Percentiles rank a stretch among this genome's conserved stretches.
Conservation (phyloP, 768 basidiomycete genomes). For the Leccinellum rugosiceps region DNA sequence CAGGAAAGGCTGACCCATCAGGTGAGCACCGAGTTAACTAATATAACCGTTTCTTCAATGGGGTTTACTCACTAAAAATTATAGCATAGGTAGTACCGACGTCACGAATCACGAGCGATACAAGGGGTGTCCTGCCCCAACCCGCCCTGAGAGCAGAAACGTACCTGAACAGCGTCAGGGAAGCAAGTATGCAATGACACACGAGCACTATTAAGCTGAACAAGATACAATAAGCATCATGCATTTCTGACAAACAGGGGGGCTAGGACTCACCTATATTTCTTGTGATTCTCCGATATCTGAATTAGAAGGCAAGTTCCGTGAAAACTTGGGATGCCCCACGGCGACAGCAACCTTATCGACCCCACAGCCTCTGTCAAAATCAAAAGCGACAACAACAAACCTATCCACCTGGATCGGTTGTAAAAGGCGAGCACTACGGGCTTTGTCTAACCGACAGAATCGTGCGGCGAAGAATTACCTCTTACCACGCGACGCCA, state of each 20-base stretch:
- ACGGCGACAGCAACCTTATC: slow-evolving; percentile 1
- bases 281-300: not conserved
- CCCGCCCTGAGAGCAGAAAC: slow-evolving; percentile 10
- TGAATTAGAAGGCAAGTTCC: slow-evolving; percentile 12
- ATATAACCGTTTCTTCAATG: not conserved
- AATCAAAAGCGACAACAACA: slow-evolving; percentile 6
- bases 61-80: slow-evolving; percentile 3
- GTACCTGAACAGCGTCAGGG: slow-evolving; percentile 19
- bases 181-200: slow-evolving; percentile 12
- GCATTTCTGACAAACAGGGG: not conserved
- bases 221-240: not conserved
- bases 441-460: not conserved
- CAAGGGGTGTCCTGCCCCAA: slow-evolving; percentile 15
- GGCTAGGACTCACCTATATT: slow-evolving; percentile 9
- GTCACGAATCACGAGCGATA: slow-evolving; percentile 18
- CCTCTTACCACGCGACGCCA: slow-evolving; percentile 14
- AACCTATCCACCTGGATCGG: slow-evolving; percentile 10
- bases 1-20: not conserved
- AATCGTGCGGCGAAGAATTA: not conserved
- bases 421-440: slow-evolving; percentile 22
- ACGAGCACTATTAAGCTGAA: slow-evolving; percentile 12
- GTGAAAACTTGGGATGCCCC: not conserved
- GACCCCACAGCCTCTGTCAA: not conserved
- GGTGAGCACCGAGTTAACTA: not conserved
- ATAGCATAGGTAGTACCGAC: slow-evolving; percentile 7